A percentile compares a stretch with the other conserved stretches of the same genome.
These are phyloP conservation scores for Tremella mesenterica DNA, from an alignment of 768 basidiomycete genomes.

Conservation along the genomic window DNA sequence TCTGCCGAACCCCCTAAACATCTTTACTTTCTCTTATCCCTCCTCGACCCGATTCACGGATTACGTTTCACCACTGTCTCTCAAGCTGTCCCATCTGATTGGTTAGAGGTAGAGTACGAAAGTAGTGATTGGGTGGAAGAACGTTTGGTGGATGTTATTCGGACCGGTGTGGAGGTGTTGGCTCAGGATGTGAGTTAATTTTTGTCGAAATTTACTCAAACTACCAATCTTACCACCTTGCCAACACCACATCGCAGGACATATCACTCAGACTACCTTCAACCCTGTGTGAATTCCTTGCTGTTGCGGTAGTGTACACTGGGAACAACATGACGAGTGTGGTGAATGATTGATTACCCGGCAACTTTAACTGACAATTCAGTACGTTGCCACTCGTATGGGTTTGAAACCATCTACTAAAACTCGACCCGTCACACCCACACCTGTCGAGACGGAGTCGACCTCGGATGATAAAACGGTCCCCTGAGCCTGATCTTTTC, in stretches of 20 bases:
- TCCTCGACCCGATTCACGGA: constrained; percentile 70
- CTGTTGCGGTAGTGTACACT: not conserved
- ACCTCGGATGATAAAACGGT: no score
- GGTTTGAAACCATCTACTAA: constrained; percentile 18
- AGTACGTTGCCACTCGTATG: constrained; percentile 37
- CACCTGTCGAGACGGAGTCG: no score
- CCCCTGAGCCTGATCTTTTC: no score
- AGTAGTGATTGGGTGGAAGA: constrained; percentile 88
- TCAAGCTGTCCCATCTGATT: constrained; percentile 71
- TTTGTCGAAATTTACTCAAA: not conserved
- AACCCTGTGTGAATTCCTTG: no score
- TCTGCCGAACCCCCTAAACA: constrained; percentile 43
- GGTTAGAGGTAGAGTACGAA: constrained; percentile 80
- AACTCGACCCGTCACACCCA: constrained; percentile 9
- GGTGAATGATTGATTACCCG: not conserved
- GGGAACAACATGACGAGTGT: not conserved
- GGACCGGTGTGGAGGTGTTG: constrained; percentile 76
- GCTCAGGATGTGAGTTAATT: constrained; percentile 60
- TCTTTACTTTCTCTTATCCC: constrained; percentile 62
- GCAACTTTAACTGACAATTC: not conserved
- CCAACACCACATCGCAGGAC: not conserved
- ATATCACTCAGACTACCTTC: no score
- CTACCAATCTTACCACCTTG: not conserved
- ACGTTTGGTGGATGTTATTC: constrained; percentile 72
- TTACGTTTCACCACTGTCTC: constrained; percentile 68